phyloP scores from a whole-genome alignment of 177 flowering plant genomes.

The Vitis hybrid region DNA sequence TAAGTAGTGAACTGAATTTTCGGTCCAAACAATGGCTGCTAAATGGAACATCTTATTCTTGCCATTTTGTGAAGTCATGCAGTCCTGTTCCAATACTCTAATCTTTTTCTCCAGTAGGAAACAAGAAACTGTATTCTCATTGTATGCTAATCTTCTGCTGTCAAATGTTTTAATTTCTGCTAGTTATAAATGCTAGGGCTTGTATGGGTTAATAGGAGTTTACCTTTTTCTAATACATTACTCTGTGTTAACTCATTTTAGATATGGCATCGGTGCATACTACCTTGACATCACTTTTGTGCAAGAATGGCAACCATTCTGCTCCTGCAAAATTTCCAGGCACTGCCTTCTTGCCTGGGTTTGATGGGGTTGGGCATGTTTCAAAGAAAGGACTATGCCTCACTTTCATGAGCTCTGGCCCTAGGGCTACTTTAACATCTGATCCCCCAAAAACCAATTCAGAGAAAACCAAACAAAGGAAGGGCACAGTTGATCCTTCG shows the following conservation, averaged over 20 bases:
- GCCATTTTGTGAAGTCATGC: too few relatives aligned
- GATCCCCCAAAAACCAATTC: constrained; percentile 54
- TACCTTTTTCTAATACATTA: not conserved
- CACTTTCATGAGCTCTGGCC: constrained; percentile 17
- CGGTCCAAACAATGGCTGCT: too few relatives aligned
- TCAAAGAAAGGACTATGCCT: constrained; percentile 36
- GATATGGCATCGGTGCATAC: constrained; percentile 48
- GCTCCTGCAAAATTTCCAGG: constrained; percentile 35
- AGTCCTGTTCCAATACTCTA: too few relatives aligned
- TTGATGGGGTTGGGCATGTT: constrained; percentile 44
- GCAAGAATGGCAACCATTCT: constrained; percentile 50
- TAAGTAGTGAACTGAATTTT: too few relatives aligned
- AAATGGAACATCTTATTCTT: too few relatives aligned
- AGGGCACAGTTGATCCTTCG: constrained; percentile 81
- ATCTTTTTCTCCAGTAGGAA: too few relatives aligned
- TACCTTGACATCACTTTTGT: constrained; percentile 48
- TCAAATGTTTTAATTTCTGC: too few relatives aligned
- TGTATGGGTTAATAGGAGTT: too few relatives aligned
- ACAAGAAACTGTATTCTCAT: too few relatives aligned
- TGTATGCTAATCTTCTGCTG: too few relatives aligned
- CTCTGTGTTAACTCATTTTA: not conserved
- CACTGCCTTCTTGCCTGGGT: constrained; percentile 58
- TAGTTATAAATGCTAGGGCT: too few relatives aligned
- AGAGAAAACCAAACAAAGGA: constrained; percentile 54
- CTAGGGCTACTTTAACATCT: constrained; percentile 81